Percentiles rank a stretch among this genome's conserved stretches.
These are phyloP conservation scores for Trichophyton schoenleinii DNA, from an alignment of 2,329 filamentous ascomycete species.

Conservation along the genomic window DNA sequence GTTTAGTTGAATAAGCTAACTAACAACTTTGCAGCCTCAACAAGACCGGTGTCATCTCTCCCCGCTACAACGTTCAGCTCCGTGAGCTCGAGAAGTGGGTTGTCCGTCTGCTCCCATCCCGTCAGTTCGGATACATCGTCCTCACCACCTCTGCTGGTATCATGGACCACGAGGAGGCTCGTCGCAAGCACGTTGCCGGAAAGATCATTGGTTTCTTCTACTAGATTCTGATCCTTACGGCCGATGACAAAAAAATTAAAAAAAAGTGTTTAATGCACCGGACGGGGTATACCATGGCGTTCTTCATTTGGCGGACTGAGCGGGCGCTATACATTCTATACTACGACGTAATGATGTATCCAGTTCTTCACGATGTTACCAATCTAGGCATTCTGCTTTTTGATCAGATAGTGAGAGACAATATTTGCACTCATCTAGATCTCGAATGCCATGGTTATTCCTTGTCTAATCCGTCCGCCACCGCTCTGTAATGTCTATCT, in stretches of 20 bases:
- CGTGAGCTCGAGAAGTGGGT: slow-evolving; percentile 99
- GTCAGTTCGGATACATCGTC: slow-evolving; percentile 99
- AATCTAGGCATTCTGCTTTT: neutral
- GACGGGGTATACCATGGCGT: neutral
- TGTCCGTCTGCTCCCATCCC: slow-evolving; percentile 93
- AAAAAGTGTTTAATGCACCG: neutral
- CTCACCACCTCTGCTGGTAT: slow-evolving; percentile 98
- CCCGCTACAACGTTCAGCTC: slow-evolving; percentile 98
- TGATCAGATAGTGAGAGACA: neutral
- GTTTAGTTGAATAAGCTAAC: neutral
- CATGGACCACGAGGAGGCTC: slow-evolving; percentile 99
- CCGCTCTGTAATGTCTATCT: too few relatives aligned
- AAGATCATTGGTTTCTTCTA: slow-evolving; percentile 99
- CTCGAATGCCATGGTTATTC: neutral
- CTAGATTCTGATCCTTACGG: slow-evolving; percentile 41
- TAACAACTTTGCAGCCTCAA: slow-evolving; percentile 48
- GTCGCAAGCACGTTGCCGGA: slow-evolving; percentile 96
- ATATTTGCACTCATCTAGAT: neutral
- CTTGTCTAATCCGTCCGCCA: neutral
- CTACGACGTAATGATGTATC: slow-evolving; percentile 3
- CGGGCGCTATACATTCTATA: slow-evolving; percentile 5
- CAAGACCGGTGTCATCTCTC: slow-evolving; percentile 98
- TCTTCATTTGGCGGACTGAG: neutral
- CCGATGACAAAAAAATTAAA: neutral
- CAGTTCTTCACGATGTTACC: neutral